A percentile compares a stretch with the other conserved stretches of the same genome.
phyloP scores from a whole-genome alignment of 2,329 filamentous ascomycete species.

The Ilyonectria robusta region DNA sequence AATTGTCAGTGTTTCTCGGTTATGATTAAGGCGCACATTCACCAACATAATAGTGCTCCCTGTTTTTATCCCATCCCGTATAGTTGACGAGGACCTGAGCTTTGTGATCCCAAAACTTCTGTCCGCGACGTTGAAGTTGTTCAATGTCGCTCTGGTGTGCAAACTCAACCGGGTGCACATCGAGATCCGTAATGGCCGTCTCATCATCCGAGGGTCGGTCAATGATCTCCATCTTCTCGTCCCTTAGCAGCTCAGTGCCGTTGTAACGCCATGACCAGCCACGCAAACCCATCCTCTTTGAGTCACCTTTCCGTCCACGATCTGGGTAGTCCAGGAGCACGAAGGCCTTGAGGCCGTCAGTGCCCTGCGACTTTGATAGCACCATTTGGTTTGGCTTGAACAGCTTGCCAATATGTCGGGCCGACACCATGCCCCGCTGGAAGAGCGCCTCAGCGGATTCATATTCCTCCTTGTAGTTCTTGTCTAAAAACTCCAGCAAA shows the following conservation, averaged over 20 bases:
- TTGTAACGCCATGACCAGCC: conserved; percentile 5
- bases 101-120: conserved; percentile 12
- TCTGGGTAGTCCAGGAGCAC: not conserved
- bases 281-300: not conserved
- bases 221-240: not conserved
- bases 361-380: not conserved
- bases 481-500: not conserved
- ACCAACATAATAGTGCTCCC: not conserved
- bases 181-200: not conserved
- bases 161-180: not conserved
- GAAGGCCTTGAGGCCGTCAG: not conserved
- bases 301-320: too few relatives aligned
- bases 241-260: not conserved
- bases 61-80: not conserved
- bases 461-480: not conserved
- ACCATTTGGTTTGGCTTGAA: conserved; percentile 6
- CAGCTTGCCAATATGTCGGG: not conserved
- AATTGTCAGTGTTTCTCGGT: too few relatives aligned
- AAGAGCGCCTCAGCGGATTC: not conserved
- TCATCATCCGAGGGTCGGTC: not conserved
- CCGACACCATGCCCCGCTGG: not conserved
- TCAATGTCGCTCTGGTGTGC: not conserved
- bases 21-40: not conserved
- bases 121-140: not conserved
- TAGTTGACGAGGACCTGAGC: not conserved